Evolutionary conservation across 1,284 basidiomycete genomes (phyloP), one percentile per base, ranked within the genome.

Genomic region (Anthracocystis setariae): DNA sequence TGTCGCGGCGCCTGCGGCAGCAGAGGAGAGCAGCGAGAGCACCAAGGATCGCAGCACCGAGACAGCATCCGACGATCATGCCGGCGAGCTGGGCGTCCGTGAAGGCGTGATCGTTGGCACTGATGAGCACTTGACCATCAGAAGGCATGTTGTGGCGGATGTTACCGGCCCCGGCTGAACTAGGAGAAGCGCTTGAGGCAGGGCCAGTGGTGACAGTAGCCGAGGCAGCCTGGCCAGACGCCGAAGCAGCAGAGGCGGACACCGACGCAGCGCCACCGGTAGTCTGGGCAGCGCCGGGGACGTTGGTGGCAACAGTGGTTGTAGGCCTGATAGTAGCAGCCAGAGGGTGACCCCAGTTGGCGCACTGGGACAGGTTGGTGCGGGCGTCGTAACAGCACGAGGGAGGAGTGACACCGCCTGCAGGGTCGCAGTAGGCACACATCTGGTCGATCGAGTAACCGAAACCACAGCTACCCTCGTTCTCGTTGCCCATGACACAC

Each of bases 381-480:
- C 78, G 76, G 3, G 64, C 38, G 12, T 76, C 76, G 49, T 45
- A 55, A 58, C 77, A 79, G 70, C 77, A 79, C 15, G 76, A 37
- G 25, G 71, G 60, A 38, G 76, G 60, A 44, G 71, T 70, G 32
- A 65, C 47, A 15, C 71, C 74, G 42, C 72, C 72, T 13, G 73
- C 37, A 37, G 74, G 72, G 54, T 78, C 74, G 58, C 85, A 86
- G 70, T 78, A 84, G 9, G 57, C 68, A 60, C 85, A 86, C 15
- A 85, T 71, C 61, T 85, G 82, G 18, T 65, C 65, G 12, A 78
- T 82, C 8, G 78, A 81, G 46, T 60, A 76, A 2, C 83, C 85
- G 52, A 77, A 86, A 10, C 85, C 85, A 63, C 85, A 86, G 76
- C 84, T 85, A 20, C 73, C 76, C 65, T 86, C 85, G 67, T 85